These are phyloP conservation scores for Coelastrella sp. DNA, from an alignment of 139 green algal species.

Conservation along the genomic window DNA sequence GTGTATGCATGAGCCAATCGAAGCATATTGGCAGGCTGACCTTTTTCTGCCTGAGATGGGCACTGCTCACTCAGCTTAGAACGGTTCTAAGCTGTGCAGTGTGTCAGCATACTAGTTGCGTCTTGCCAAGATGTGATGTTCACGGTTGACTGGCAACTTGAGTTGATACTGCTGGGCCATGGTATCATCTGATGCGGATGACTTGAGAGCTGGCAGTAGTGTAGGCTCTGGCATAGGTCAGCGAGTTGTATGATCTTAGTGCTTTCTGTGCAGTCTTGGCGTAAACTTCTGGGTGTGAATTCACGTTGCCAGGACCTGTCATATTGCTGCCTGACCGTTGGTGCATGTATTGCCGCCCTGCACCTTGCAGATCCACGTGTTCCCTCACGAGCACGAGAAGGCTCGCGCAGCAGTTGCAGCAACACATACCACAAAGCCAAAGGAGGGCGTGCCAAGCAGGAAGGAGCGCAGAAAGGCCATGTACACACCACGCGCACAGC, in stretches of 20 bases:
- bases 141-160: too few species aligned
- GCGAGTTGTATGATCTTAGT: too few species aligned
- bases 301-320: neutral
- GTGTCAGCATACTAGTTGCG: too few species aligned
- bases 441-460: constrained; percentile 61
- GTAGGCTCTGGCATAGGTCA: neutral
- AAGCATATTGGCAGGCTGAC: too few species aligned
- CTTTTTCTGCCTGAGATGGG: too few species aligned
- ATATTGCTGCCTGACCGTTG: neutral
- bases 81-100: too few species aligned
- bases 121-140: too few species aligned
- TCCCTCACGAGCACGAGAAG: constrained; percentile 69
- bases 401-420: constrained; percentile 49
- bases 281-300: too few species aligned
- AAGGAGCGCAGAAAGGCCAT: constrained; percentile 55
- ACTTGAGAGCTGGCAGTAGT: neutral
- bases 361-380: constrained; percentile 54
- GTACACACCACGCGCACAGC: constrained; percentile 52
- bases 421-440: constrained; percentile 67
- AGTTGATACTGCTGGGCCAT: too few species aligned
- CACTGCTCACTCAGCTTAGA: too few species aligned
- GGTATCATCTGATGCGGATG: neutral
- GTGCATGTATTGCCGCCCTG: neutral
- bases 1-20: too few species aligned
- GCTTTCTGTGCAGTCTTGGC: too few species aligned